A percentile compares a stretch with the other conserved stretches of the same genome.
Evolutionary conservation across 2,329 filamentous ascomycete species (phyloP).

Genomic region (Lomentospora prolificans): DNA sequence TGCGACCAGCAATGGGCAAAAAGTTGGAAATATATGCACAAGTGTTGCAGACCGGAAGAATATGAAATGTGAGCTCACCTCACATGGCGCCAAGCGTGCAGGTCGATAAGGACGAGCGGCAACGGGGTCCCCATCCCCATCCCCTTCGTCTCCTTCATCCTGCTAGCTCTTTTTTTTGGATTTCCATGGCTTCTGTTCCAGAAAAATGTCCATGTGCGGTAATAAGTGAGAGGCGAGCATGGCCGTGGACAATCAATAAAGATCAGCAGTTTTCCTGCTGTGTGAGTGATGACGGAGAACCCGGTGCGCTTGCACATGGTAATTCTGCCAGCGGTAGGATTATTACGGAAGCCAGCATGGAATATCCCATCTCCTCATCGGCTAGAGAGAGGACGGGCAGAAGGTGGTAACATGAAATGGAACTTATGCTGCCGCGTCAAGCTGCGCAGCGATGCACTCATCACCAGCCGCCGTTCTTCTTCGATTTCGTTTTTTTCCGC

Average conservation of each 20-base stretch:
- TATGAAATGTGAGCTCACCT: background rate
- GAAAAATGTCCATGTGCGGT: no score
- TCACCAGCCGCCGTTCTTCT: background rate
- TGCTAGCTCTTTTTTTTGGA: background rate
- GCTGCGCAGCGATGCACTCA: background rate
- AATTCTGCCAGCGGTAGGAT: no score
- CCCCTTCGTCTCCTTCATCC: background rate
- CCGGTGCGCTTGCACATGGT: no score
- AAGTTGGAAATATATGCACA: background rate
- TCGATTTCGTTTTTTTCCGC: no score
- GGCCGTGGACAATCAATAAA: no score
- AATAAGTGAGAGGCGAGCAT: background rate
- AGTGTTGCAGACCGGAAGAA: background rate
- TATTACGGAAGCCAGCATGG: no score
- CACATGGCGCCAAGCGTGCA: background rate
- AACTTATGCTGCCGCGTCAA: background rate
- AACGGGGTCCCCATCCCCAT: background rate
- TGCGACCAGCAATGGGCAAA: no score
- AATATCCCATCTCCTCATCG: no score
- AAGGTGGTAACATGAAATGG: background rate
- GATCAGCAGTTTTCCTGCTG: no score
- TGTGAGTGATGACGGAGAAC: no score
- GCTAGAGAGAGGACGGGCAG: background rate
- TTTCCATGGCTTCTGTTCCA: background rate
- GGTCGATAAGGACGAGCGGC: background rate